A percentile compares a stretch with the other conserved stretches of the same genome.
Conservation (phyloP, 176 grass and related monocot species). For the Musa beccarii region DNA sequence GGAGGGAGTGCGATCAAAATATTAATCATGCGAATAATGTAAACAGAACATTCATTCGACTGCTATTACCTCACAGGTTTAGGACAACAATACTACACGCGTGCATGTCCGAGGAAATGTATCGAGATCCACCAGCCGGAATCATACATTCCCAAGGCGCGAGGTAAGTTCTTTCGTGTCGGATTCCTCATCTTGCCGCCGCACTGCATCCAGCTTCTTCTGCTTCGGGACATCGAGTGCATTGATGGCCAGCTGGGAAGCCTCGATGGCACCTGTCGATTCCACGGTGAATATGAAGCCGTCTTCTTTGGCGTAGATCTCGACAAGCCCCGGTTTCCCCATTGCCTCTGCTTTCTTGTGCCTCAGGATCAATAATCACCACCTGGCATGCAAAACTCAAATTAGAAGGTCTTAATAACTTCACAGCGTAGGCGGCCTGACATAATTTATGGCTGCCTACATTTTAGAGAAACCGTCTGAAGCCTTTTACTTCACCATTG, state of each 20-base stretch:
- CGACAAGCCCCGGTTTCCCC: conserved; percentile 79
- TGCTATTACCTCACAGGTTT: too few species aligned
- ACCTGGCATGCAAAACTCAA: conserved; percentile 29
- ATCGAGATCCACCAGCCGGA: not conserved
- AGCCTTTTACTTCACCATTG: not conserved
- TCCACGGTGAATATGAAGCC: conserved; percentile 91
- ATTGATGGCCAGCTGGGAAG: too few species aligned
- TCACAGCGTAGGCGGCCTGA: too few species aligned
- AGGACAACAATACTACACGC: too few species aligned
- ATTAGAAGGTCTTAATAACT: too few species aligned
- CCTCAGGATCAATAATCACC: conserved; percentile 49
- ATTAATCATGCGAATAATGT: too few species aligned
- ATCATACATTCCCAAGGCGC: conserved; percentile 29
- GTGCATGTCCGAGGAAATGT: too few species aligned
- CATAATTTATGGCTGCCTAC: not conserved
- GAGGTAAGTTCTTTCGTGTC: conserved; percentile 63
- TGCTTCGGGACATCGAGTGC: conserved; percentile 43
- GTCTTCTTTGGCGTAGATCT: conserved; percentile 71
- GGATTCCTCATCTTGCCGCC: conserved; percentile 59
- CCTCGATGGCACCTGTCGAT: conserved; percentile 59
- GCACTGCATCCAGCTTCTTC: conserved; percentile 67
- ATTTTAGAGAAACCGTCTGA: not conserved
- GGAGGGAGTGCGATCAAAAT: too few species aligned
- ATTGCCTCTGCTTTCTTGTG: conserved; percentile 80
- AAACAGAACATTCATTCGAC: too few species aligned